These are phyloP conservation scores for Hyaloperonospora arabidopsidis DNA, from an alignment of 352 stramenopile genomes.

Conservation along the genomic window DNA sequence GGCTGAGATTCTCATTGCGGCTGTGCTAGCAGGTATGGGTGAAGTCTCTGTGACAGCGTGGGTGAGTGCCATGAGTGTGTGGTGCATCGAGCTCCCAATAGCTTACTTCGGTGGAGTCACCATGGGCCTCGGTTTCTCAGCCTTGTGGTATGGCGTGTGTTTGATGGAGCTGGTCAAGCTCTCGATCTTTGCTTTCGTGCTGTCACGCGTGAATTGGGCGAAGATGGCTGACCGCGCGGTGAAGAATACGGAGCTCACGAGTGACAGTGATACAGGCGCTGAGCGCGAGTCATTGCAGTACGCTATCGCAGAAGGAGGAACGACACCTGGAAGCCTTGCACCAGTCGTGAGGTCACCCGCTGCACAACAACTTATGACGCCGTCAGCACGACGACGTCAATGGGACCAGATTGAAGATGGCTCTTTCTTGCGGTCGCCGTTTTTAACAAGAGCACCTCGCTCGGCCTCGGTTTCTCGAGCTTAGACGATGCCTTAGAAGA, in stretches of 20 bases:
- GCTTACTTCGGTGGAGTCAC: slow-evolving; percentile 46
- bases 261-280: slow-evolving; percentile 30
- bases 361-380: slow-evolving; percentile 44
- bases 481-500: slow-evolving; percentile 12
- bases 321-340: slow-evolving; percentile 40
- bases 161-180: slow-evolving; percentile 45
- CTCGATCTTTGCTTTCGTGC: slow-evolving; percentile 30
- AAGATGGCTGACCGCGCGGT: slow-evolving; percentile 36
- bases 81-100: slow-evolving; percentile 49
- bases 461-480: slow-evolving; percentile 18
- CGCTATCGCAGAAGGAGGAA: slow-evolving; percentile 42
- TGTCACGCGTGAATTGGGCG: slow-evolving; percentile 34
- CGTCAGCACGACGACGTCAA: slow-evolving; percentile 37
- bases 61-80: slow-evolving; percentile 47
- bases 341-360: slow-evolving; percentile 43
- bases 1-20: slow-evolving; percentile 42
- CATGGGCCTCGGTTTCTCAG: slow-evolving; percentile 37
- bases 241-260: slow-evolving; percentile 33
- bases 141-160: slow-evolving; percentile 43
- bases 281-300: slow-evolving; percentile 37
- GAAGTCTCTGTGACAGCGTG: slow-evolving; percentile 44
- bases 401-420: slow-evolving; percentile 56
- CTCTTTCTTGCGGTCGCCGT: slow-evolving; percentile 21
- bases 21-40: slow-evolving; percentile 46
- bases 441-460: slow-evolving; percentile 24